Evolutionary conservation across 75 land plant species (phyloP), one percentile per base, ranked within the genome.

Genomic region (Isoetes taiwanensis): DNA sequence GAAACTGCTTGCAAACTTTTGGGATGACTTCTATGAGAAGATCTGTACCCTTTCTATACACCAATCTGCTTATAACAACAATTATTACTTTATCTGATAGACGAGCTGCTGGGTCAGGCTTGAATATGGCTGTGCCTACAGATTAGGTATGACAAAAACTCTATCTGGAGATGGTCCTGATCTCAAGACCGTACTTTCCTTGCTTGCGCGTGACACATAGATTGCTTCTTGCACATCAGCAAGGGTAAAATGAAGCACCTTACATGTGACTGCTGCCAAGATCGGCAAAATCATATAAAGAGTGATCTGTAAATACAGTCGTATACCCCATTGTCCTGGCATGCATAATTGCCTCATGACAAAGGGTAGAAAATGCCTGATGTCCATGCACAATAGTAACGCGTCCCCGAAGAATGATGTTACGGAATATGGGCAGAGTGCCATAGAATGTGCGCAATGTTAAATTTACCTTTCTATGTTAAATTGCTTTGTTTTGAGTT

Each of bases 241-340:
- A 38, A 94, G 63, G 41, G 99, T 89, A 52, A 88, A 94, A 32
- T 94, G 99, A 60, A 94, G 59, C n/a, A n/a, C n/a, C n/a, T n/a
- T 94, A 88, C 99, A 94, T 94, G 70, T 89, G 99, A 30, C 88
- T 89, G 64, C 96, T 88, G 19, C 99, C 99, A 38, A 80, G 70
- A 64, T 94, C 99, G 64, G 86, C 90, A 82, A 94, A 94, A 26
- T 96, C 99, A 71, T 89, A 94, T 0, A 94, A 84, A 14, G 99
- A 94, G 62, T 94, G 99, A 58, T 94, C 99, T 24, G 99, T 94
- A 52, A 94, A 94, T 1, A 94, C 82, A 57, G 82, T 90, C 31
- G 66, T 78, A 66, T 79, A 82, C 0, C 99, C 99, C 96, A 94
- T 94, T 0, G 96, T 89, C 16, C 96, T 73, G 35, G 84, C 99